Evolutionary conservation across 1,139 yeast species (phyloP), one percentile per base, ranked within the genome.

Genomic region (Pichia sp.): DNA sequence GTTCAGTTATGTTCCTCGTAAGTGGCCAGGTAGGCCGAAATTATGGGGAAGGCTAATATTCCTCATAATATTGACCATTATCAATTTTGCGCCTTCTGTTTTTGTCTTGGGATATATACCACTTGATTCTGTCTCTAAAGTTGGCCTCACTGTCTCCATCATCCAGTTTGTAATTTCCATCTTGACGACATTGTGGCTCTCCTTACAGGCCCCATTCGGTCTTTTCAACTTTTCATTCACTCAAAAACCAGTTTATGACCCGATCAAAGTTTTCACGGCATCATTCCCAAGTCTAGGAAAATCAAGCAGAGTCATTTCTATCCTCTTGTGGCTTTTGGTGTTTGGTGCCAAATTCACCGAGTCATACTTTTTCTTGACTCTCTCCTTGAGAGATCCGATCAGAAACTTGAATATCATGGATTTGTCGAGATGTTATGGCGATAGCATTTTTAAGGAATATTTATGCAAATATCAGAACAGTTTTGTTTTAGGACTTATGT

Each of bases 301-400:
- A 1, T 63, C 75, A 40, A 75, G 78, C 34, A 60, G 67, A 35
- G 55, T 70, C 40, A 67, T 76, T 41, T 84, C 94, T 1, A 64
- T 67, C 37, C 58, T 74, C 1, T 59, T 86, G 33, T 84, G 95
- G 93, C 41, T 73, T 3, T 60, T 72, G 21, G 84, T 85, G 0
- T 80, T 84, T 51, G 58, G 68, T 20, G 82, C 87, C 3, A 86
- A 86, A 52, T 77, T 79, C 49, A 59, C 74, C 15, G 96, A 86
- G 55, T 85, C 95, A 0, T 86, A 85, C 55, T 76, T 83, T 52
- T 85, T 85, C 50, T 60, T 85, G 46, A 82, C 93, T 0, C 63
- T 85, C 36, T 83, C 95, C 0, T 57, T 85, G 21, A 70, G 82
- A 49, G 95, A 85, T 54, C 93, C 96, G 0, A 70, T 84, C 10